Conservation (phyloP, 129 eudicot genomes). For the Smallanthus sonchifolius region DNA sequence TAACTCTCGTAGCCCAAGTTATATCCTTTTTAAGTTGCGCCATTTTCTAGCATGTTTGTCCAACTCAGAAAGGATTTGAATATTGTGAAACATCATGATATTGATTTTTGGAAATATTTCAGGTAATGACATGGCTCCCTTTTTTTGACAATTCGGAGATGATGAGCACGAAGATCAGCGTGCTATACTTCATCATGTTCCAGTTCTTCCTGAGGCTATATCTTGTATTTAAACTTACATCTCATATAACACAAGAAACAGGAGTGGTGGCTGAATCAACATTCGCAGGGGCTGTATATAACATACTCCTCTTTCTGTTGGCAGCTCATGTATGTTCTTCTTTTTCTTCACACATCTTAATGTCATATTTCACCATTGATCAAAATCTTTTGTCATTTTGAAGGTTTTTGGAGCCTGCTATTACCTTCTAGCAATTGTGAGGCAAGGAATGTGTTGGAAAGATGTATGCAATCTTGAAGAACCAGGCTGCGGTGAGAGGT, state of each 20-base stretch:
- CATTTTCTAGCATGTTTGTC: no score
- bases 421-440: slow-evolving; percentile 68
- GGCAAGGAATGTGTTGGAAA: slow-evolving; percentile 81
- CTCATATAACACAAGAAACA: slow-evolving; percentile 53
- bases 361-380: neutral
- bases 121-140: slow-evolving; percentile 65
- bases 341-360: neutral
- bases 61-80: neutral
- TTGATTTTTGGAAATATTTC: slow-evolving; percentile 8
- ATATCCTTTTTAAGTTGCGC: no score
- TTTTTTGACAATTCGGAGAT: slow-evolving; percentile 46
- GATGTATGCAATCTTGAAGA: slow-evolving; percentile 49
- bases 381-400: neutral
- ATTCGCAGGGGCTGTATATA: slow-evolving; percentile 73
- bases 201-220: slow-evolving; percentile 62
- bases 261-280: slow-evolving; percentile 71
- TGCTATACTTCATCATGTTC: slow-evolving; percentile 45
- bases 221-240: slow-evolving; percentile 58
- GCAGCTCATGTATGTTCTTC: slow-evolving; percentile 69
- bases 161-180: slow-evolving; percentile 45
- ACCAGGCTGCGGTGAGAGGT: slow-evolving; percentile 43
- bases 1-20: no score
- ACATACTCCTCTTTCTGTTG: slow-evolving; percentile 58
- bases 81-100: neutral
- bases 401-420: slow-evolving; percentile 73